phyloP scores from a whole-genome alignment of 148 eudicot species.

The Euryodendron excelsum region DNA sequence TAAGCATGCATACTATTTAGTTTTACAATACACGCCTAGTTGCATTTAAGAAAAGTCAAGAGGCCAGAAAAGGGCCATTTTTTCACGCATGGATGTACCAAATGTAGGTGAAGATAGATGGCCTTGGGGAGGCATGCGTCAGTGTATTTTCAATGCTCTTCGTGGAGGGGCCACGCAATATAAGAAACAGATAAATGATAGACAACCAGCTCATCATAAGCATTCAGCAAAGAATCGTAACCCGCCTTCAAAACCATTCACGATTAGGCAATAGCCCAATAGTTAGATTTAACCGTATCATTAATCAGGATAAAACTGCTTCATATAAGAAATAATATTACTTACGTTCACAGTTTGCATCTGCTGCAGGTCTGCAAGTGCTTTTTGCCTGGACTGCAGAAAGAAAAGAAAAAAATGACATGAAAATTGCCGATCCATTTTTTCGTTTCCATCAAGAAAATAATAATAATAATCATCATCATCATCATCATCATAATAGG shows the following conservation, averaged over 20 bases:
- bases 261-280: neutral
- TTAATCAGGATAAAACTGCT: neutral
- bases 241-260: neutral
- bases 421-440: neutral
- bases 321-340: neutral
- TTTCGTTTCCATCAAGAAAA: too few relatives aligned
- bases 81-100: neutral
- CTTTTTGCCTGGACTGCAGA: slow-evolving; percentile 86
- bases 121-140: neutral
- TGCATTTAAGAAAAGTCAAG: neutral
- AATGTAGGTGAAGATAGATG: neutral
- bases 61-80: neutral
- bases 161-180: neutral
- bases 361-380: slow-evolving; percentile 59
- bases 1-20: too few relatives aligned
- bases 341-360: slow-evolving; percentile 84
- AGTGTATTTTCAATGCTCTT: neutral
- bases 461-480: too few relatives aligned
- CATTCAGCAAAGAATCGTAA: neutral
- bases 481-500: too few relatives aligned
- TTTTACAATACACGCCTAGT: too few relatives aligned
- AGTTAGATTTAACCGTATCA: neutral
- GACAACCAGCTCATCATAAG: neutral
- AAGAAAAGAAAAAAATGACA: slow-evolving; percentile 11
- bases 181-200: neutral